A percentile compares a stretch with the other conserved stretches of the same genome.
Conservation (phyloP, 192 early-diverging fungal genomes). For the Phycomyces blakesleeanus region DNA sequence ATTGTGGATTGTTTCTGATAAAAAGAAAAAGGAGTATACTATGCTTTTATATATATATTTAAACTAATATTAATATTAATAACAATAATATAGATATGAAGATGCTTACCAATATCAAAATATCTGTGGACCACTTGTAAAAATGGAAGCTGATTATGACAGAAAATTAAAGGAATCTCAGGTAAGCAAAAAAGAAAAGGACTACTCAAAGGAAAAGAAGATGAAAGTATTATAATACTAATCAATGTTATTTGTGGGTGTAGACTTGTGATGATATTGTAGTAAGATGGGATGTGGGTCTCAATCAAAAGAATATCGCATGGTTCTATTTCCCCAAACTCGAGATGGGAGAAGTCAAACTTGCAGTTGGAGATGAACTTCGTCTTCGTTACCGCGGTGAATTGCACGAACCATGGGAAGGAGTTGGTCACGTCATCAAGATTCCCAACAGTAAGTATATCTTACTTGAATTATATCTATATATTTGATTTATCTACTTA, state of each 20-base stretch:
- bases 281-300: constrained; percentile 96
- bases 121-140: constrained; percentile 91
- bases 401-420: constrained; percentile 81
- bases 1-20: too few relatives aligned
- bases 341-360: constrained; percentile 83
- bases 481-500: too few relatives aligned
- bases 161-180: constrained; percentile 51
- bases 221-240: too few relatives aligned
- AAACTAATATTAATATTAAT: too few relatives aligned
- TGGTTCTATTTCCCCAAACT: constrained; percentile 93
- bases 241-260: too few relatives aligned
- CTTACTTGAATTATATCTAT: too few relatives aligned
- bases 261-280: constrained; percentile 91
- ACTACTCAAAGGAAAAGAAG: too few relatives aligned
- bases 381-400: constrained; percentile 84
- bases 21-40: too few relatives aligned
- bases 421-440: constrained; percentile 90
- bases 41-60: too few relatives aligned
- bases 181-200: constrained; percentile 29
- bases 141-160: constrained; percentile 71
- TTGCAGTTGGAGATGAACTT: constrained; percentile 95
- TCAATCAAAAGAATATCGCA: constrained; percentile 89
- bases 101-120: constrained; percentile 98
- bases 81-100: constrained; percentile 86
- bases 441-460: constrained; percentile 89